phyloP scores from a whole-genome alignment of 345 rosid genomes.

The Gossypium arboreum region DNA sequence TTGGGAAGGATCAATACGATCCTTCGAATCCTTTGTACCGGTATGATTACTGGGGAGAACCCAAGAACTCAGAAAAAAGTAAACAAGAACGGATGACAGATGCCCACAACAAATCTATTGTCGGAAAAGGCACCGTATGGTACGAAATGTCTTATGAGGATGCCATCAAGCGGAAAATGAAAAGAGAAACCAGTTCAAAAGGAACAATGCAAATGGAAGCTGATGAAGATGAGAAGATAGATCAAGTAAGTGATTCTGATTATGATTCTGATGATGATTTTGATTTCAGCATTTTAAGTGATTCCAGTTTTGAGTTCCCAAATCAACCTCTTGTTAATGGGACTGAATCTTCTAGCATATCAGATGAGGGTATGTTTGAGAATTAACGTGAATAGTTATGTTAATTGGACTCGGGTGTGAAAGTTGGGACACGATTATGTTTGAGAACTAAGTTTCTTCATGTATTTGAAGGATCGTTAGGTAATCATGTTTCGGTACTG shows the following conservation, averaged over 20 bases:
- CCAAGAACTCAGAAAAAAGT: slow-evolving; percentile 84
- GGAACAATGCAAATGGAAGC: slow-evolving; percentile 21
- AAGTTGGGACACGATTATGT: too few relatives aligned
- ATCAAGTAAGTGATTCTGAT: slow-evolving; percentile 13
- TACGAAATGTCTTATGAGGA: slow-evolving; percentile 81
- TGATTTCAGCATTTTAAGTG: slow-evolving; percentile 69
- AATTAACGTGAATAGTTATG: slow-evolving; percentile 5
- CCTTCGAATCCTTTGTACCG: slow-evolving; percentile 72
- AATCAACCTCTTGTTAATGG: slow-evolving; percentile 78
- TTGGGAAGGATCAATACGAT: slow-evolving; percentile 86
- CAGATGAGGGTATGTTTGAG: slow-evolving; percentile 48
- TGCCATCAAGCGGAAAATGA: slow-evolving; percentile 50
- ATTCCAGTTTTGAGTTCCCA: slow-evolving; percentile 31
- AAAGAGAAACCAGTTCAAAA: slow-evolving; percentile 47
- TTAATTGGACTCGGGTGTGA: background rate
- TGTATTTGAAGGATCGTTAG: too few relatives aligned
- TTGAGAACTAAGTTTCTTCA: too few relatives aligned
- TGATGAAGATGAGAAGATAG: slow-evolving; percentile 32
- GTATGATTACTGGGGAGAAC: slow-evolving; percentile 96
- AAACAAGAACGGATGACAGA: slow-evolving; percentile 64
- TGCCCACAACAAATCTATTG: slow-evolving; percentile 74
- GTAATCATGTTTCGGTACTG: too few relatives aligned
- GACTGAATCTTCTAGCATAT: slow-evolving; percentile 53
- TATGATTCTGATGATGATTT: slow-evolving; percentile 48
- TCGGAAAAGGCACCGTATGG: slow-evolving; percentile 83